Evolutionary conservation across 768 basidiomycete species (phyloP).

Genomic region (Lactarius akahatsu): DNA sequence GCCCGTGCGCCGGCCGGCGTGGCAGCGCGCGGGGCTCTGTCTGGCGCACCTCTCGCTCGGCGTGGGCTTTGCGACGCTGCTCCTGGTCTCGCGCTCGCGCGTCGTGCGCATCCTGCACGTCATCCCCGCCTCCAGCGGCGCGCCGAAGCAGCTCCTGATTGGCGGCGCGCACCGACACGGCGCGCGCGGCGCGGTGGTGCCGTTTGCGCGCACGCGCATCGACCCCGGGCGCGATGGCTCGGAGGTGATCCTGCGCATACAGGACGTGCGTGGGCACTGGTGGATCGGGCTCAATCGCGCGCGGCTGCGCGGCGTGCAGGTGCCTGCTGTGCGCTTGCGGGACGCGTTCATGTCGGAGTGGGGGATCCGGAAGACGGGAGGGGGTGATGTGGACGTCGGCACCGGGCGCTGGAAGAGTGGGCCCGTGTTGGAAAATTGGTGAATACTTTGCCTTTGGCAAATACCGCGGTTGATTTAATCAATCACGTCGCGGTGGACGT

Average conservation of each 20-base stretch:
- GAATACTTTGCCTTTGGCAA: background rate
- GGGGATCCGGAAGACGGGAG: constrained; percentile 22
- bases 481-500: background rate
- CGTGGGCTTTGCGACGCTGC: constrained; percentile 25
- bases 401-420: constrained; percentile 26
- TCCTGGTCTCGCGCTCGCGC: constrained; percentile 27
- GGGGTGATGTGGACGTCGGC: background rate
- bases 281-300: constrained; percentile 26
- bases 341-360: constrained; percentile 22
- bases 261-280: constrained; percentile 29
- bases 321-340: constrained; percentile 18
- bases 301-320: constrained; percentile 18
- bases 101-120: constrained; percentile 28
- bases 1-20: constrained; percentile 20
- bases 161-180: constrained; percentile 16
- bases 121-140: constrained; percentile 13
- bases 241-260: constrained; percentile 27
- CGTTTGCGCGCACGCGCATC: constrained; percentile 21
- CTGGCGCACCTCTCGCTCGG: constrained; percentile 23
- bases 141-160: constrained; percentile 25
- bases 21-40: constrained; percentile 29
- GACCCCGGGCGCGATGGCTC: constrained; percentile 27
- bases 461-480: background rate
- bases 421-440: constrained; percentile 17
- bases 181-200: constrained; percentile 22